These are phyloP conservation scores for Cryptosporidium xiaoi DNA, from an alignment of 169 alveolate genomes.

Conservation along the genomic window DNA sequence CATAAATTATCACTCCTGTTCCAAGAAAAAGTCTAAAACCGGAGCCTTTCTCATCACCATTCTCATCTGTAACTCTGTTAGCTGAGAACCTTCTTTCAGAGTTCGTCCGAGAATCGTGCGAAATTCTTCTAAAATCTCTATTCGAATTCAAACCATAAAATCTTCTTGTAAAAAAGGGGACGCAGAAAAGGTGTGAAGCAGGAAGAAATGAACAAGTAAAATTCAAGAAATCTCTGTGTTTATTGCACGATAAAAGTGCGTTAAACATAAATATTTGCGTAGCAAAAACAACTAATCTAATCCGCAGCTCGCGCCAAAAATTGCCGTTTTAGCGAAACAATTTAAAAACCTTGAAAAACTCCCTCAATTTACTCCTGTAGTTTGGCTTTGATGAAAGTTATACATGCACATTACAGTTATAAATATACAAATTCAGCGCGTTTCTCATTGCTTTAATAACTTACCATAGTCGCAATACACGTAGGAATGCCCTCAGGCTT, in stretches of 20 bases:
- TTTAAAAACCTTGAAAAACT: slow-evolving; percentile 34
- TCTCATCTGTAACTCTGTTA: neutral
- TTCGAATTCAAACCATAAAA: too few relatives aligned
- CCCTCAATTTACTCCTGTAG: slow-evolving; percentile 12
- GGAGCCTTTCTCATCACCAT: neutral
- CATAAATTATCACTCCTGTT: neutral
- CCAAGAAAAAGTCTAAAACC: slow-evolving; percentile 5
- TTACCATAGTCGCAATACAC: slow-evolving; percentile 78
- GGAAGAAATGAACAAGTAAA: neutral
- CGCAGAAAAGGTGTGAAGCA: too few relatives aligned
- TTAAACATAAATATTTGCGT: neutral
- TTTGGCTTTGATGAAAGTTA: slow-evolving; percentile 23
- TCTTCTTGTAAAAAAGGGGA: too few relatives aligned
- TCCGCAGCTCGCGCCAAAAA: too few relatives aligned
- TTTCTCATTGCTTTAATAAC: neutral
- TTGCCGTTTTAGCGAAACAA: neutral
- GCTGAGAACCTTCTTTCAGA: neutral
- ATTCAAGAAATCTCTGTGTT: too few relatives aligned
- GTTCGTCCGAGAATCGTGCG: too few relatives aligned
- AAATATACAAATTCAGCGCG: neutral
- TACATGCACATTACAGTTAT: neutral
- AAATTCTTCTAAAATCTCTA: too few relatives aligned
- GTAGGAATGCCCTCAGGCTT: slow-evolving; percentile 82
- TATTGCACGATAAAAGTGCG: too few relatives aligned
- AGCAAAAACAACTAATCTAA: too few relatives aligned